These are phyloP conservation scores for Neospora caninum DNA, from an alignment of 169 alveolate genomes.

Conservation along the genomic window DNA sequence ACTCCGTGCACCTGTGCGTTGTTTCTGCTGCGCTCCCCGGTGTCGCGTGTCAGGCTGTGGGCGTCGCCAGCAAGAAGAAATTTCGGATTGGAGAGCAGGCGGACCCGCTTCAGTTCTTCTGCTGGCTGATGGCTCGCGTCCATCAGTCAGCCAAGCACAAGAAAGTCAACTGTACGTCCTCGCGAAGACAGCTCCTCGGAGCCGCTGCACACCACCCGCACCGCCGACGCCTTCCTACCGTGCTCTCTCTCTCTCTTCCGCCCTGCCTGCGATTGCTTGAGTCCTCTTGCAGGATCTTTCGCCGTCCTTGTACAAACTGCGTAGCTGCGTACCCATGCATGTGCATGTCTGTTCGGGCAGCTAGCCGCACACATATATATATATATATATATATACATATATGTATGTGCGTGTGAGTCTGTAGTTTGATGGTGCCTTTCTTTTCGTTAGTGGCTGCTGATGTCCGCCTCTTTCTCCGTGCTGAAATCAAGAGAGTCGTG, in stretches of 20 bases:
- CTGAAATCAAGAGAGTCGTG: no score
- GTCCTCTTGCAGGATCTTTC: no score
- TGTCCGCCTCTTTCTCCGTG: no score
- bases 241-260: neutral
- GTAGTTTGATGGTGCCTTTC: neutral
- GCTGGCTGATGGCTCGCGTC: slow-evolving; percentile 87
- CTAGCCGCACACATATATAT: neutral
- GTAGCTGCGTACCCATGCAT: neutral
- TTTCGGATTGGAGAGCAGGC: slow-evolving; percentile 87
- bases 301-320: neutral
- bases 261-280: neutral
- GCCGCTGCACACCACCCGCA: neutral
- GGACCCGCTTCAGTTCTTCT: slow-evolving; percentile 93
- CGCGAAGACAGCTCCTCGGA: neutral
- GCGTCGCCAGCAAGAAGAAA: slow-evolving; percentile 64
- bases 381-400: no score
- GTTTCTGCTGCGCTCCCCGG: no score
- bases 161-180: slow-evolving; percentile 16
- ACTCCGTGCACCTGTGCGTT: no score
- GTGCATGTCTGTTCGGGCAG: neutral
- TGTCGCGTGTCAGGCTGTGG: slow-evolving; percentile 60
- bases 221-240: neutral
- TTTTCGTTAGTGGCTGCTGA: no score
- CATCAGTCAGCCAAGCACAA: slow-evolving; percentile 14
- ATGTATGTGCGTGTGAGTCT: neutral